A percentile compares a stretch with the other conserved stretches of the same genome.
Evolutionary conservation across 2,329 filamentous ascomycete species (phyloP).

Genomic region (Phaeophleospora eucalypticola): DNA sequence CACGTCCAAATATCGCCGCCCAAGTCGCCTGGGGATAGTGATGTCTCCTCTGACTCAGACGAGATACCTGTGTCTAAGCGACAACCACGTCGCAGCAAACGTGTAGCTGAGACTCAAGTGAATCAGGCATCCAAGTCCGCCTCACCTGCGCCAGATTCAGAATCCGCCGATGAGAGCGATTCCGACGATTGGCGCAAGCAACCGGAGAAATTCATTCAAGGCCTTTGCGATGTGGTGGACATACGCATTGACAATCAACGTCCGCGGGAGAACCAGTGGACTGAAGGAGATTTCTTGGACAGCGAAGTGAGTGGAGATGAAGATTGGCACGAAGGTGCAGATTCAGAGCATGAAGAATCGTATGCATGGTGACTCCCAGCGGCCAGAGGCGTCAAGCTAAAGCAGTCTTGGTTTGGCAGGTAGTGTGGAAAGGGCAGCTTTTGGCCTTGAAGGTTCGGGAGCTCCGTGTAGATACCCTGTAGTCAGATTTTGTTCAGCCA

Average conservation of each 20-base stretch:
- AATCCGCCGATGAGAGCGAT: constrained; percentile 34
- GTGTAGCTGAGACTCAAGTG: constrained; percentile 24
- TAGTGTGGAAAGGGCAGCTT: too few species aligned
- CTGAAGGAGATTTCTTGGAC: constrained; percentile 69
- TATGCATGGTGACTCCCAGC: constrained; percentile 35
- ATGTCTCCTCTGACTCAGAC: constrained; percentile 22
- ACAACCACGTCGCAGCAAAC: constrained; percentile 28
- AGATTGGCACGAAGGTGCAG: constrained; percentile 55
- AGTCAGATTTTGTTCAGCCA: too few species aligned
- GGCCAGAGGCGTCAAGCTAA: constrained; percentile 7
- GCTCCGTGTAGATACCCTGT: background rate
- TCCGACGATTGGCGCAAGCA: constrained; percentile 31
- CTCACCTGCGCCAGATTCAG: constrained; percentile 20
- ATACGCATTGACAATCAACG: constrained; percentile 74
- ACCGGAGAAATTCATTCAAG: constrained; percentile 52
- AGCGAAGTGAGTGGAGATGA: constrained; percentile 56
- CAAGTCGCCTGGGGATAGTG: constrained; percentile 23
- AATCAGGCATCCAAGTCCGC: constrained; percentile 18
- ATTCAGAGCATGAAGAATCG: constrained; percentile 44
- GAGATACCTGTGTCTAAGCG: constrained; percentile 5
- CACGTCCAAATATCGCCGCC: constrained; percentile 27
- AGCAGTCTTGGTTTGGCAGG: background rate
- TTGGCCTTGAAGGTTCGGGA: background rate
- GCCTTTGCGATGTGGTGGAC: constrained; percentile 66
- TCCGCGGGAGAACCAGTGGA: constrained; percentile 62